Conservation (phyloP, 768 basidiomycete genomes). For the Auriscalpium vulgare region DNA sequence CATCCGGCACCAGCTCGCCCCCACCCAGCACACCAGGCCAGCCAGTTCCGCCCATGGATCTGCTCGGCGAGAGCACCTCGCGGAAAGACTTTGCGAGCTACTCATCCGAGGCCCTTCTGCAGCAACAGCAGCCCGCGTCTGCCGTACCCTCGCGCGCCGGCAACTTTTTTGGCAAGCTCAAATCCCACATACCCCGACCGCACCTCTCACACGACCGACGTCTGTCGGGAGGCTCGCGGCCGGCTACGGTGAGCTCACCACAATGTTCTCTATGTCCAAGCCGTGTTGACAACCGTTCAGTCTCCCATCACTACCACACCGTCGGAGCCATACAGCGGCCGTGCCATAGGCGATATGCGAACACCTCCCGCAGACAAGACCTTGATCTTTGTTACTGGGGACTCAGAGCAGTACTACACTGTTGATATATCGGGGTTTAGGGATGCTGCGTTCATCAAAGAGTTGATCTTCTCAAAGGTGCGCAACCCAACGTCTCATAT, state of each 20-base stretch:
- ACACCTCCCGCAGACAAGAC: conserved; percentile 22
- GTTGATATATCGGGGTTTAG: conserved; percentile 65
- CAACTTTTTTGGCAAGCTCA: conserved; percentile 15
- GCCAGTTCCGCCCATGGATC: conserved; percentile 34
- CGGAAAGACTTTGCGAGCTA: conserved; percentile 22
- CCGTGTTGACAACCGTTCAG: conserved; percentile 9
- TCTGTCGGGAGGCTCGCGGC: conserved; percentile 24
- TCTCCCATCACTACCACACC: conserved; percentile 19
- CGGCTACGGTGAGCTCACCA: conserved; percentile 20
- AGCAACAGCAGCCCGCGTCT: conserved; percentile 18
- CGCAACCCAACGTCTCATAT: conserved; percentile 3
- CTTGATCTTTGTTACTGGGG: conserved; percentile 63
- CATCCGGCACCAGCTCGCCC: conserved; percentile 63
- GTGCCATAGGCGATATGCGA: conserved; percentile 10
- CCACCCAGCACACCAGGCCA: conserved; percentile 61
- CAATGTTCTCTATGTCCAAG: background rate
- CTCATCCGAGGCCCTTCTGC: conserved; percentile 28
- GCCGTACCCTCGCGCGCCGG: conserved; percentile 20
- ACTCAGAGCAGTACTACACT: conserved; percentile 66
- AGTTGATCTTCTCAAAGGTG: conserved; percentile 77
- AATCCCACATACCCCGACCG: conserved; percentile 15
- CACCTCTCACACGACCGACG: conserved; percentile 17
- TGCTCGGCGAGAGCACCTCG: conserved; percentile 30
- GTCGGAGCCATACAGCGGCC: conserved; percentile 12
- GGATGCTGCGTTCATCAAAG: conserved; percentile 63